phyloP scores from a whole-genome alignment of 208 protist genomes.

The Leishmania guyanensis region DNA sequence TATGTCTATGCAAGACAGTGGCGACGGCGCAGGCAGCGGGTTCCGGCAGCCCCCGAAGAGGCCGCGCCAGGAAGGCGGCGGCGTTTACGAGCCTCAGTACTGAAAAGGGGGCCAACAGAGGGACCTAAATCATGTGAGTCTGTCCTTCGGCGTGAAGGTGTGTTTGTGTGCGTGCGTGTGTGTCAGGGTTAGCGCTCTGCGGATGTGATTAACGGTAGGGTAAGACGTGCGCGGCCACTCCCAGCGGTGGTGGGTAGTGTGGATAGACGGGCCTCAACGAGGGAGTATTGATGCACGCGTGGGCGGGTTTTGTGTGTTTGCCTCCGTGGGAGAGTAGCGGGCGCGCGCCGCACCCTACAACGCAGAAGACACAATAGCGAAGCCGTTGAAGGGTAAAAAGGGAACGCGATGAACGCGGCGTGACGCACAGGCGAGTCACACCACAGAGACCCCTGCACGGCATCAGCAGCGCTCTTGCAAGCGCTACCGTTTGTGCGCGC shows the following conservation, averaged over 20 bases:
- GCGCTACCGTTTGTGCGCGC: not conserved
- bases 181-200: not conserved
- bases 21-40: conserved; percentile 11
- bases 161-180: conserved; percentile 1
- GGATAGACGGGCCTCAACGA: not conserved
- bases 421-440: not conserved
- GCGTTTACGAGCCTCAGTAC: conserved; percentile 35
- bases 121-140: not conserved
- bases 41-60: conserved; percentile 35
- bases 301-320: not conserved
- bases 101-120: not conserved
- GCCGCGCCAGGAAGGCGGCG: conserved; percentile 24
- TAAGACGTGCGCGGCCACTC: not conserved
- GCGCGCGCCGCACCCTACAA: too few species aligned
- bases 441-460: not conserved
- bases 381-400: not conserved
- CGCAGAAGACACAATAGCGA: not conserved
- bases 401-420: not conserved
- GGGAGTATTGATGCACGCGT: not conserved
- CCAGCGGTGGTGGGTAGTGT: not conserved
- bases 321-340: not conserved
- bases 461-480: not conserved
- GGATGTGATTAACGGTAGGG: not conserved
- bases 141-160: not conserved
- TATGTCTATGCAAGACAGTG: not conserved